Percentiles rank a stretch among this genome's conserved stretches.
These are phyloP conservation scores for Sporobolus alterniflorus DNA, from an alignment of 202 grass and related monocot species.

Conservation along the genomic window DNA sequence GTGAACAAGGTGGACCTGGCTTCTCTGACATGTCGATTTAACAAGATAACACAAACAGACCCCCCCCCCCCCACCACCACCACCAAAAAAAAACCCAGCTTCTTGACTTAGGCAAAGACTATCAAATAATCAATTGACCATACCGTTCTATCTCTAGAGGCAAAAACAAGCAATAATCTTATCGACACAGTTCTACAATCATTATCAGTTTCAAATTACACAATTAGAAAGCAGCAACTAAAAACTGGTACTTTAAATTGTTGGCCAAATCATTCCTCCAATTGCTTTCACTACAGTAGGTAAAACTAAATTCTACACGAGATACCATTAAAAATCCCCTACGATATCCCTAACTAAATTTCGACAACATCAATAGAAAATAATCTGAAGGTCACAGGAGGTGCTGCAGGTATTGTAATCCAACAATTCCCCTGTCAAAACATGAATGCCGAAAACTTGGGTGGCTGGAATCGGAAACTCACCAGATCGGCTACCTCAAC, in stretches of 20 bases:
- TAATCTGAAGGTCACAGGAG: background rate
- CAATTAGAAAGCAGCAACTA: background rate
- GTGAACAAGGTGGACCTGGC: background rate
- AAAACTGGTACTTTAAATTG: background rate
- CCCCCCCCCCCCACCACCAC: no score
- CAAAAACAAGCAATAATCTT: background rate
- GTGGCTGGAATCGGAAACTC: slow-evolving; percentile 15
- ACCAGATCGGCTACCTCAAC: slow-evolving; percentile 60
- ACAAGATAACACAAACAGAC: background rate
- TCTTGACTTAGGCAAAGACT: background rate
- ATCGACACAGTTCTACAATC: background rate
- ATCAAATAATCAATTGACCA: background rate
- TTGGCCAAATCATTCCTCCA: background rate
- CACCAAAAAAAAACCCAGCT: background rate
- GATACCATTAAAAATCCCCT: background rate
- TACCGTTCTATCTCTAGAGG: background rate
- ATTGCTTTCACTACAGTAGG: background rate
- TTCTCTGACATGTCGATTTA: background rate
- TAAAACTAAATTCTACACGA: background rate
- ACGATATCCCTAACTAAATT: background rate
- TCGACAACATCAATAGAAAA: background rate
- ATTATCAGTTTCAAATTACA: background rate
- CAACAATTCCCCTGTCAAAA: background rate
- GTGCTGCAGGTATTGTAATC: background rate
- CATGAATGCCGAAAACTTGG: background rate